Percentiles rank a stretch among this genome's conserved stretches.
phyloP scores from a whole-genome alignment of 805 yeast genomes.

The Pichia exigua region DNA sequence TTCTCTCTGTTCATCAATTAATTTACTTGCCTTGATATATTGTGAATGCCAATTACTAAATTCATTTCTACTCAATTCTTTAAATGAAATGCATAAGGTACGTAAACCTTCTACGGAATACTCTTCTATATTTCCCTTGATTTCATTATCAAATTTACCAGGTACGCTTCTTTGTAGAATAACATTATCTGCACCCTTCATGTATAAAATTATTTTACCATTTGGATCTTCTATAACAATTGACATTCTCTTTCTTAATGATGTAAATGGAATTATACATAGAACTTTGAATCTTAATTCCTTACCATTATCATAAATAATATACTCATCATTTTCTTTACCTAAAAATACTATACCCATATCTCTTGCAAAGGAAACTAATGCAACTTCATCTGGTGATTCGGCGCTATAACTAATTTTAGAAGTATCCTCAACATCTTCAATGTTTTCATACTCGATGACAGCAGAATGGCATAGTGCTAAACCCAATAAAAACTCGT shows the following conservation, averaged over 20 bases:
- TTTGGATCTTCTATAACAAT: conserved; percentile 45
- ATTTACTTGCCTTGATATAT: conserved; percentile 49
- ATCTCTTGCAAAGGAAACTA: conserved; percentile 71
- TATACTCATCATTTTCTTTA: conserved; percentile 41
- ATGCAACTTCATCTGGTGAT: conserved; percentile 78
- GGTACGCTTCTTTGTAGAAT: conserved; percentile 40
- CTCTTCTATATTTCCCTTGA: conserved; percentile 56
- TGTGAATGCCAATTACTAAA: conserved; percentile 49
- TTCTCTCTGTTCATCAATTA: conserved; percentile 53
- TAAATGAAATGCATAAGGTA: conserved; percentile 63
- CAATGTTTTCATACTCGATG: conserved; percentile 7
- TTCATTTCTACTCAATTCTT: conserved; percentile 35
- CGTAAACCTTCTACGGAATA: conserved; percentile 74
- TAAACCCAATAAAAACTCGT: conserved; percentile 53
- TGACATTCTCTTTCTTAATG: conserved; percentile 76
- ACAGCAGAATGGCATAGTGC: conserved; percentile 74
- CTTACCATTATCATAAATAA: conserved; percentile 39
- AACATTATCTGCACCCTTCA: conserved; percentile 75
- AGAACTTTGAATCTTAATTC: conserved; percentile 40
- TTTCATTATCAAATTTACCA: conserved; percentile 28
- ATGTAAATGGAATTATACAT: conserved; percentile 55
- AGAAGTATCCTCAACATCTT: conserved; percentile 28
- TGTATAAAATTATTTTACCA: conserved; percentile 36
- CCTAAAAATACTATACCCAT: conserved; percentile 58
- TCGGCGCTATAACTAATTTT: conserved; percentile 59